Evolutionary conservation across 208 protist genomes (phyloP), one percentile per base, ranked within the genome.

Genomic region (Trypanosoma platydactyli): DNA sequence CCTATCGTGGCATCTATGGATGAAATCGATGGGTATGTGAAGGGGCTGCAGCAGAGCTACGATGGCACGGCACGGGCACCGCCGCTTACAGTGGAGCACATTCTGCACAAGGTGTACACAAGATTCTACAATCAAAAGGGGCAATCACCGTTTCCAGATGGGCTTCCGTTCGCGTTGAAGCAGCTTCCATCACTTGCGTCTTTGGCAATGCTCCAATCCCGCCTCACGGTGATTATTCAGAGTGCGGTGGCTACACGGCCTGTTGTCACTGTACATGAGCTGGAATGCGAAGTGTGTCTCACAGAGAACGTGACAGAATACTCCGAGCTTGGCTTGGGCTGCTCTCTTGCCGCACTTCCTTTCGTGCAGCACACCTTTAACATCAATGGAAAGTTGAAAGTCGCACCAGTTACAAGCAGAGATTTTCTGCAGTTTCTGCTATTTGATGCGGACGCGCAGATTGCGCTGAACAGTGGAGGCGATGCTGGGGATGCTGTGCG

Each of bases 231-330:
- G 12, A 56, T 71, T 6, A 66, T 95, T 15, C 64, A 85, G 35
- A 63, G 71, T 6, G 82, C 84, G 16, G 75, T 94, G 50, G 77
- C 75, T 22, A 92, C 85, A 0, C 80, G 85, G 4, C 78, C 87
- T 20, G 75, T 95, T 1, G 83, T 91, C 13, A 95, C 90, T 5
- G 13, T 95, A n/a, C 71, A 82, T 68, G 90, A 95, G n/a, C 64
- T 95, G 6, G 80, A 95, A 55, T 33, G 52, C 16, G 87, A 91
- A 65, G 45, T 89, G 0, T 92, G 84, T 29, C 52, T 69, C 16
- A 33, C 40, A 48, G 81, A 91, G 41, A 74, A 77, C 15, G 83
- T 92, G 12, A 55, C 50, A 38, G 15, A n/a, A 15, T 95, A 84
- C 68, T 60, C 53, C 0, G 80, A 88, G 30, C 74, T 95, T 20